Percentiles rank a stretch among this genome's conserved stretches.
These are phyloP conservation scores for Tetrahymena malaccensis DNA, from an alignment of 73 alveolate genomes.

Conservation along the genomic window DNA sequence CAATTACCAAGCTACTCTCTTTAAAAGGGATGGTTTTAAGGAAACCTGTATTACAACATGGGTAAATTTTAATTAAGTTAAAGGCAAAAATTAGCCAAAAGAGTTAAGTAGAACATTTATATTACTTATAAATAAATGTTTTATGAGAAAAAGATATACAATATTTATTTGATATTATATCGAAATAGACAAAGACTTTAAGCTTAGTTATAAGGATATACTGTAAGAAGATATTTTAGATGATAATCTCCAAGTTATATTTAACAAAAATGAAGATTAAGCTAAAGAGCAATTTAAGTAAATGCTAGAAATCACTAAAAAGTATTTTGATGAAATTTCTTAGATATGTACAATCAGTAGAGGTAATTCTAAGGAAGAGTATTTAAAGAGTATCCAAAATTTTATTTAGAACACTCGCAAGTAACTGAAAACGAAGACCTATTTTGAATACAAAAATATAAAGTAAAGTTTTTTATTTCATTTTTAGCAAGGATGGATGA, in stretches of 20 bases:
- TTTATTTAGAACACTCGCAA: neutral
- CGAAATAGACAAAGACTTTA: neutral
- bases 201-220: neutral
- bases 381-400: neutral
- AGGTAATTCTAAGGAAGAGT: neutral
- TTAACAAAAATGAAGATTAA: neutral
- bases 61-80: neutral
- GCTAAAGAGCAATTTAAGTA: neutral
- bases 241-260: neutral
- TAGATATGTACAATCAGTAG: neutral
- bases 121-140: too few species aligned
- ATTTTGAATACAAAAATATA: neutral
- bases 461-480: neutral
- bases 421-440: neutral
- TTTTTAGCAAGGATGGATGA: neutral
- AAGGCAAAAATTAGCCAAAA: neutral
- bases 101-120: neutral
- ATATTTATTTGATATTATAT: neutral
- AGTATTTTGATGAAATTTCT: neutral
- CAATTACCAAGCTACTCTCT: neutral
- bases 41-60: neutral
- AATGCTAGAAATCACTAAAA: neutral
- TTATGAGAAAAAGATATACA: too few species aligned
- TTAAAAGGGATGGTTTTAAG: neutral
- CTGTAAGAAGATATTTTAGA: neutral